These are phyloP conservation scores for Musa troglodytarum DNA, from an alignment of 176 grass and related monocot species.

Conservation along the genomic window DNA sequence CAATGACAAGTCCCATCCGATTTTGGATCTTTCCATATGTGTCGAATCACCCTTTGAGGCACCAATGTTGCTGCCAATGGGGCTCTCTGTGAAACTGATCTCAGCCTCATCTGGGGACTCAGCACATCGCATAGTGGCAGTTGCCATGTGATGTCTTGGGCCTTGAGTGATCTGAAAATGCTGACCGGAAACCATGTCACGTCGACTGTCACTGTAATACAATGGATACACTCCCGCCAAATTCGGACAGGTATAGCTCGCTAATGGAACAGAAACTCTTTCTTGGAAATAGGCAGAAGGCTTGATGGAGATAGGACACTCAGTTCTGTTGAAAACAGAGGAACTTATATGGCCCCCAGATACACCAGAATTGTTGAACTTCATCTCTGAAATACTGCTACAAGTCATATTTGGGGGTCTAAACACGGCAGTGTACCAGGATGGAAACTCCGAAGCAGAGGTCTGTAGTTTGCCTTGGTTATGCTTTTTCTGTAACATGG, in stretches of 20 bases:
- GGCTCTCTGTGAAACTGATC: not conserved
- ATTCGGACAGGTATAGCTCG: not conserved
- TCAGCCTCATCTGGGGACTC: not conserved
- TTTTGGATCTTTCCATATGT: not conserved
- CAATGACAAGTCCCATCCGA: constrained; percentile 30
- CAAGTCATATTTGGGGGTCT: constrained; percentile 18
- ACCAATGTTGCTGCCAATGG: constrained; percentile 1
- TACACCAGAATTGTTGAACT: not conserved
- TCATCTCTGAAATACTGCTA: not conserved
- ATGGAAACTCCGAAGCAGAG: constrained; percentile 4
- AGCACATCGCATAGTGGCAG: not conserved
- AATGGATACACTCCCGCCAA: constrained; percentile 16
- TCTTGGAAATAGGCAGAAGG: not conserved
- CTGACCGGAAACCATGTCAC: not conserved
- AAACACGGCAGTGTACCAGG: constrained; percentile 23
- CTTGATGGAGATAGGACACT: not conserved
- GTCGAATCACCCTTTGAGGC: constrained; percentile 11
- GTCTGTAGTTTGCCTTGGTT: not conserved
- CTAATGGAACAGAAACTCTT: not conserved
- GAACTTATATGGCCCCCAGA: not conserved
- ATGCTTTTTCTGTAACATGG: not conserved
- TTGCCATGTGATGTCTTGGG: not conserved
- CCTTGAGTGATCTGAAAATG: constrained; percentile 1
- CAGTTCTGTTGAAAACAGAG: not conserved
- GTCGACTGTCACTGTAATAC: constrained; percentile 10